A percentile compares a stretch with the other conserved stretches of the same genome.
Evolutionary conservation across 1,284 basidiomycete genomes (phyloP).

Genomic region (Gomphus sp.): DNA sequence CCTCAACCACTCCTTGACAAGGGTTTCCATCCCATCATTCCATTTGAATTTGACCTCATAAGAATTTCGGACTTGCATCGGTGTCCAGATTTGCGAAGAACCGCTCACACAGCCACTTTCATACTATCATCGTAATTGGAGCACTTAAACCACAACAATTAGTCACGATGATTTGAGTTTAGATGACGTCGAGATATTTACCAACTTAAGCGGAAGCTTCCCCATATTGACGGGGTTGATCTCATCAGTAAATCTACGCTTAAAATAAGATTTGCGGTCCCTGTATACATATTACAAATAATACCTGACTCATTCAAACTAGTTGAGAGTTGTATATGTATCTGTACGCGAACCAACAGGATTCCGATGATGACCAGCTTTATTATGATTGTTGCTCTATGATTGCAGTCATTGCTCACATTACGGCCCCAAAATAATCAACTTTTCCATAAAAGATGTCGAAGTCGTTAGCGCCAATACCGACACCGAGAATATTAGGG

Average conservation of each 20-base stretch:
- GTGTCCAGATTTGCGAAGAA: slow-evolving; percentile 95
- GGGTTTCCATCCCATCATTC: slow-evolving; percentile 60
- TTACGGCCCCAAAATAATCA: slow-evolving; percentile 92
- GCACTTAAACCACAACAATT: neutral
- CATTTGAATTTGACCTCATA: slow-evolving; percentile 92
- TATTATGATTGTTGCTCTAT: slow-evolving; percentile 98
- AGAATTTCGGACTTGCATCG: slow-evolving; percentile 90
- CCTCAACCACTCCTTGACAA: neutral
- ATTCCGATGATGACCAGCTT: slow-evolving; percentile 94
- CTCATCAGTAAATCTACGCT: slow-evolving; percentile 95
- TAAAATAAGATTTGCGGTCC: slow-evolving; percentile 46
- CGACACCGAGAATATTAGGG: slow-evolving; percentile 90
- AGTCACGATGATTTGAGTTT: slow-evolving; percentile 93
- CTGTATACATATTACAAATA: neutral
- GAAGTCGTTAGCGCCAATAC: slow-evolving; percentile 94
- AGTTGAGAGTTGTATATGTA: slow-evolving; percentile 96
- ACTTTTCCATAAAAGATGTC: slow-evolving; percentile 91
- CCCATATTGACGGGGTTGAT: slow-evolving; percentile 84
- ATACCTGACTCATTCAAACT: slow-evolving; percentile 6
- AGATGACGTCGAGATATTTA: slow-evolving; percentile 97
- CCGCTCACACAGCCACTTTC: slow-evolving; percentile 69
- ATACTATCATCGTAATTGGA: slow-evolving; percentile 7
- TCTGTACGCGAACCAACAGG: slow-evolving; percentile 98
- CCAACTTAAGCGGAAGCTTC: slow-evolving; percentile 95
- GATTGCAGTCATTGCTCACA: slow-evolving; percentile 89